Percentiles rank a stretch among this genome's conserved stretches.
phyloP scores from a whole-genome alignment of 768 basidiomycete genomes.

The Panellus pusillus region DNA sequence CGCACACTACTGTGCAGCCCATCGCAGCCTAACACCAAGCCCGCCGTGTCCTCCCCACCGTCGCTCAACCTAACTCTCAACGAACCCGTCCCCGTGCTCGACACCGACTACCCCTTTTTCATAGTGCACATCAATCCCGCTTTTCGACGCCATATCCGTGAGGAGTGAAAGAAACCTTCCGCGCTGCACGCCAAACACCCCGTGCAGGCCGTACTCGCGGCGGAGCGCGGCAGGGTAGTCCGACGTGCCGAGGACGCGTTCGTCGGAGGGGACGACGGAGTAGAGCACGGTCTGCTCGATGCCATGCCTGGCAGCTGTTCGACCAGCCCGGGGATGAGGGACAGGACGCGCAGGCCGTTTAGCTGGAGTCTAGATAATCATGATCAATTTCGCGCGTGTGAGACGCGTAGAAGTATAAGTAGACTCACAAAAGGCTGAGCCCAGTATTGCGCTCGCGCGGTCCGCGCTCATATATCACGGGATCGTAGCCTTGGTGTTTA shows the following conservation, averaged over 20 bases:
- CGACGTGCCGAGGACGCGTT: slow-evolving; percentile 27
- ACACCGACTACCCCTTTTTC: slow-evolving; percentile 32
- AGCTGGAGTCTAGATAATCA: slow-evolving; percentile 25
- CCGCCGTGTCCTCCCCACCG: slow-evolving; percentile 34
- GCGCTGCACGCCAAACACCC: slow-evolving; percentile 33
- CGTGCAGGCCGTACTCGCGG: slow-evolving; percentile 23
- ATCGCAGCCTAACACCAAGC: slow-evolving; percentile 45
- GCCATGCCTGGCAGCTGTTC: slow-evolving; percentile 25
- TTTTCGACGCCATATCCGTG: slow-evolving; percentile 30
- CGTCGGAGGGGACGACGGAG: slow-evolving; percentile 27
- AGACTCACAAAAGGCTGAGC: slow-evolving; percentile 33
- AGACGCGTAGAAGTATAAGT: not conserved
- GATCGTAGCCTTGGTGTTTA: slow-evolving; percentile 37
- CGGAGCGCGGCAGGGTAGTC: slow-evolving; percentile 24
- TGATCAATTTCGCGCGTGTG: too few relatives aligned
- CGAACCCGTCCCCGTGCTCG: slow-evolving; percentile 30
- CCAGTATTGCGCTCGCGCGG: slow-evolving; percentile 24
- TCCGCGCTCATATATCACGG: slow-evolving; percentile 36
- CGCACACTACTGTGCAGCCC: slow-evolving; percentile 45
- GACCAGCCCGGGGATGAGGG: slow-evolving; percentile 28
- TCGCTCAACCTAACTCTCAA: slow-evolving; percentile 35
- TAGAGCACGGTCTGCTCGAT: slow-evolving; percentile 14
- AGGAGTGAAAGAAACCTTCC: slow-evolving; percentile 31
- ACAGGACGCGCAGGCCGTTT: slow-evolving; percentile 29
- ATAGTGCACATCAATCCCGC: slow-evolving; percentile 35